Base-by-base conservation (phyloP, 2,329 filamentous ascomycete genomes). In the Trichophyton simii region DNA sequence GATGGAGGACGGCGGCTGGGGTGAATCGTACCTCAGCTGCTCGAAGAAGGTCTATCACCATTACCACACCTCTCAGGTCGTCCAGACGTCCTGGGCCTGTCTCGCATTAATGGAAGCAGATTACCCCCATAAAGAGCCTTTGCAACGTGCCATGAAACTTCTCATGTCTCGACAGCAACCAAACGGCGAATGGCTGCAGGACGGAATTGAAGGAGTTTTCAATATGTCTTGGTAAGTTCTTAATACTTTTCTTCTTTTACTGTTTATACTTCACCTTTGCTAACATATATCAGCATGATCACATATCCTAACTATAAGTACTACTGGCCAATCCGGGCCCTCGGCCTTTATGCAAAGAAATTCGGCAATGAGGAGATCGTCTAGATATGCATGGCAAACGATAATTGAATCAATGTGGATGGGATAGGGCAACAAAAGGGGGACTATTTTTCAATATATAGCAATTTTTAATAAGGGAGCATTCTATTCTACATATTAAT, bases 271-370 rank as follows among this genome's bases (percentile, higher is more conserved):
- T 28, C 25, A 28, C 62, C 61, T 65, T 67, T 61, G 38, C 68
- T 72, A 63, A 70, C 63, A 34, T 58, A 15, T 25, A 55, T 61
- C 68, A 86, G 85, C 80, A 97, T 96, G 90, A 99, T 99, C 66
- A 94, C 90, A 0, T 99, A 99, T 71, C 92, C 92, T 50, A 99
- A 99, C 79, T 99, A 99, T 80, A 99, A 97, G 78, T 94, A 96
- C 73, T 88, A 87, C 62, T 99, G 96, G 75, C 86, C 92, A 0
- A 88, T 97, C 72, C 95, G 95, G 77, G 94, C 94, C 1, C 74
- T 99, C 65, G 94, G 94, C 3, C 87, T 96, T 83, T 99, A 90
- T 79, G 84, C 87, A 3, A 82, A 78, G 67, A 83, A 80, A 65
- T 91, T 87, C 66, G 87, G 87, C 0, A 80, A 89, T 63, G 82